phyloP scores from a whole-genome alignment of 176 grass and related monocot genomes.

The Puya raimondii region DNA sequence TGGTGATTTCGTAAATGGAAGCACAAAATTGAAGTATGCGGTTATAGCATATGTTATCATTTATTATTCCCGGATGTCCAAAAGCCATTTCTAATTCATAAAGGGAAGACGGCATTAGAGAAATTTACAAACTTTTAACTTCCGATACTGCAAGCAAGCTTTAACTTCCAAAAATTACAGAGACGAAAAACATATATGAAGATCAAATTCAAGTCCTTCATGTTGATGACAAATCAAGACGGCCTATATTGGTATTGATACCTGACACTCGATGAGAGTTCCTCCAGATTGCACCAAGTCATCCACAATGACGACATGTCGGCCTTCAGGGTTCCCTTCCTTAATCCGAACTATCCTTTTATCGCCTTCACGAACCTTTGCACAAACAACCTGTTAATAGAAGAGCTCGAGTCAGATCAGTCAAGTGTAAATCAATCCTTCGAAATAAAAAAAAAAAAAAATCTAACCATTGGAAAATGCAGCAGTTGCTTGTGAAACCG shows the following conservation, averaged over 20 bases:
- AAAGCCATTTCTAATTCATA: no score
- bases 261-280: conserved; percentile 97
- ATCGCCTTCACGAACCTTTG: conserved; percentile 92
- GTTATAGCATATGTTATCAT: no score
- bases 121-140: no score
- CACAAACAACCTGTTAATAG: conserved; percentile 59
- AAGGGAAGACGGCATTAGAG: no score
- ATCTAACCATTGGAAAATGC: conserved; percentile 89
- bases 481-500: conserved; percentile 93
- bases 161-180: no score
- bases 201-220: no score
- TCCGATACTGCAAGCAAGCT: no score
- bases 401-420: neutral
- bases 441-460: conserved; percentile 14
- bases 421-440: neutral
- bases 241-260: neutral
- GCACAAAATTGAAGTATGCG: no score
- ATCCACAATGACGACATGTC: conserved; percentile 90
- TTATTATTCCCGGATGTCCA: no score
- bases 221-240: neutral
- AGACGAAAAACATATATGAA: no score
- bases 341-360: conserved; percentile 90
- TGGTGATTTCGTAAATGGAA: no score
- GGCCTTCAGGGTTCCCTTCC: conserved; percentile 71
- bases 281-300: conserved; percentile 94